Evolutionary conservation across 345 rosid species (phyloP).

Genomic region (Physaria fendleri): DNA sequence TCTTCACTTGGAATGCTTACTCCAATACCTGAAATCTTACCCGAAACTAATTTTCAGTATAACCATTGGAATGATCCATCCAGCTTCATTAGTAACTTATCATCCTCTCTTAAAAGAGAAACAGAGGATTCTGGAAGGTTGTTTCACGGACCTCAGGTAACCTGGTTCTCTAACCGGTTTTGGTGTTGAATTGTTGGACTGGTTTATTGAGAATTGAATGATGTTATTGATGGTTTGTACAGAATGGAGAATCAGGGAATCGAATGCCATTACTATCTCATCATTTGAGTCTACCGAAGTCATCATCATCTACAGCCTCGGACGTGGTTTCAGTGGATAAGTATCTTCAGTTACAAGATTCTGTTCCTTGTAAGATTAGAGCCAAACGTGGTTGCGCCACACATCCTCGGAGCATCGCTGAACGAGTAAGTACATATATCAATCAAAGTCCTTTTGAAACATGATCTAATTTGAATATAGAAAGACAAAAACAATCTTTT

Average conservation of each 20-base stretch:
- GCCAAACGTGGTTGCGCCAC: slow-evolving; percentile 99
- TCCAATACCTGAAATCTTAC: slow-evolving; percentile 53
- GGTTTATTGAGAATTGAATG: not conserved
- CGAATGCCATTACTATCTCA: slow-evolving; percentile 44
- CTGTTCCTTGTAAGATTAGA: slow-evolving; percentile 89
- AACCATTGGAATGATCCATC: slow-evolving; percentile 60
- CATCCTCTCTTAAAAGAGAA: slow-evolving; percentile 41
- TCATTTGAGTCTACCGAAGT: slow-evolving; percentile 68
- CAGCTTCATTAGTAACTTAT: slow-evolving; percentile 37
- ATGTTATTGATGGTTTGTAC: slow-evolving; percentile 1
- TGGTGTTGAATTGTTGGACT: not conserved
- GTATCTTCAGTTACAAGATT: slow-evolving; percentile 65
- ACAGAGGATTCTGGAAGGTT: slow-evolving; percentile 33
- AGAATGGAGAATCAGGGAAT: slow-evolving; percentile 41
- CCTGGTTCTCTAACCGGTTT: slow-evolving; percentile 6
- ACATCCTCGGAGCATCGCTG: slow-evolving; percentile 99
- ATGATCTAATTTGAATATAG: not conserved
- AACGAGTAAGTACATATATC: slow-evolving; percentile 49
- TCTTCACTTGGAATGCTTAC: slow-evolving; percentile 63
- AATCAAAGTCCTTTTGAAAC: not conserved
- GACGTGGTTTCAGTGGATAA: slow-evolving; percentile 67
- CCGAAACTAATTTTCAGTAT: slow-evolving; percentile 38
- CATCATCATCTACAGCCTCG: slow-evolving; percentile 32
- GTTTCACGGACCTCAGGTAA: slow-evolving; percentile 48
- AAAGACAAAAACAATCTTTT: too few species aligned